Evolutionary conservation across 495 filamentous ascomycete genomes (phyloP).

Genomic region (Aspergillus sclerotiicarbonarius): DNA sequence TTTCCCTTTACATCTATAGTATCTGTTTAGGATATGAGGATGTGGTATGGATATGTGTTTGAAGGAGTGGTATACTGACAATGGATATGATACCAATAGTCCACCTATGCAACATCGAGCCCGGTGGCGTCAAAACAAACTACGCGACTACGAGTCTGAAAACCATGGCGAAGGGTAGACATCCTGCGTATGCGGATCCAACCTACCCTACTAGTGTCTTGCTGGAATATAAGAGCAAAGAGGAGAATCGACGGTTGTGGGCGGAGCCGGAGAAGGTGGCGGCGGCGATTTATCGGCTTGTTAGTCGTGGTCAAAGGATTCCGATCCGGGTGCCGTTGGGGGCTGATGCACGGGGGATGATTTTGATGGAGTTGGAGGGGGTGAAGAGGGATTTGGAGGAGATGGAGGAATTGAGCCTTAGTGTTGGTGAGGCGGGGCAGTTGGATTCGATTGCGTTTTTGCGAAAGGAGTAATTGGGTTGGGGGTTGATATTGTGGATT

Average conservation of each 20-base stretch:
- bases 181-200: slow-evolving; percentile 4
- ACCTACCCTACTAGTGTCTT: not conserved
- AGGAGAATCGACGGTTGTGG: slow-evolving; percentile 3
- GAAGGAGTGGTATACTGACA: not conserved
- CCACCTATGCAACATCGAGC: slow-evolving; percentile 48
- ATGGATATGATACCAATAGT: too few species aligned
- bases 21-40: not conserved
- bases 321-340: slow-evolving; percentile 1
- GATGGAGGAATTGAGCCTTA: not conserved
- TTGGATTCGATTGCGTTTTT: slow-evolving; percentile 6
- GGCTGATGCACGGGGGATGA: not conserved
- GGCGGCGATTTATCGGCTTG: not conserved
- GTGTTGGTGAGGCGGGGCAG: not conserved
- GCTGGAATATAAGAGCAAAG: not conserved
- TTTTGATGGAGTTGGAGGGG: not conserved
- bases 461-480: not conserved
- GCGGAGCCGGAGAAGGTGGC: slow-evolving; percentile 1
- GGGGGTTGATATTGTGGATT: not conserved
- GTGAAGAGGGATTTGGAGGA: slow-evolving; percentile 1
- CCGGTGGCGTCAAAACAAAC: slow-evolving; percentile 49
- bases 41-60: not conserved
- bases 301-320: not conserved
- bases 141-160: slow-evolving; percentile 24
- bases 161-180: not conserved
- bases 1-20: not conserved